Evolutionary conservation across 495 filamentous ascomycete genomes (phyloP), one percentile per base, ranked within the genome.

Genomic region (Penicillium egyptiacum): DNA sequence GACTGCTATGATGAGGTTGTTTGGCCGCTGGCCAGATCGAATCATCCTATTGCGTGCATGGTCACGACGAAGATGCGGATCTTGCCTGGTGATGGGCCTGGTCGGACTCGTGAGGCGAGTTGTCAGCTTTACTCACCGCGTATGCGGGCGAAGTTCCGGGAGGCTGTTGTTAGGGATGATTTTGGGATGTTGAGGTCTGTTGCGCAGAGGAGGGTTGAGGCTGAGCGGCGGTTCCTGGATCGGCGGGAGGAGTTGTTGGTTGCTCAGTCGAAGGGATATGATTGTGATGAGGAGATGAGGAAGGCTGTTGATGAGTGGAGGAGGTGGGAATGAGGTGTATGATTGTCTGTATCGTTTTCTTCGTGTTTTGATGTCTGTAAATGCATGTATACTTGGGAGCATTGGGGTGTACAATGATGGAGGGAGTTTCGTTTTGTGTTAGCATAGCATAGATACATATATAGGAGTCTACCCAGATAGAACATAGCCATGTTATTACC

Each of bases 101-200:
- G 80, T 52, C 68, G 66, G 5, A 70, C 69, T 20, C 72, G 78
- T 4, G 72, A 83, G 35, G 83, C 79, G 0, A 80, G 79, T 19
- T 94, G 90, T 62, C 87, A 90, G 70, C 72, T 92, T 7, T 92
- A 89, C 58, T 88, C 86, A n/a, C 70, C 79, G 10, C 81, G 85
- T n/a, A 92, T 92, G 86, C 78, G 88, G 40, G 71, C 76, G 1
- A 76, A 86, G 9, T 91, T 90, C 65, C 62, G 68, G 17, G 75
- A 81, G 19, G 85, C 86, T 3, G 80, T 86, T 47, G 60, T 73
- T 53, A 77, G 79, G 17, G 75, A 82, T 43, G 88, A 92, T 61
- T 71, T 83, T 37, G 62, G 66, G 8, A 78, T 74, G 52, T 65
- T 89, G 48, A 66, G 69, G 35, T 62, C 66, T 53, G 55, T 68